Evolutionary conservation across 495 filamentous ascomycete species (phyloP), one percentile per base, ranked within the genome.

Genomic region (Beverwykella pulmonaria): DNA sequence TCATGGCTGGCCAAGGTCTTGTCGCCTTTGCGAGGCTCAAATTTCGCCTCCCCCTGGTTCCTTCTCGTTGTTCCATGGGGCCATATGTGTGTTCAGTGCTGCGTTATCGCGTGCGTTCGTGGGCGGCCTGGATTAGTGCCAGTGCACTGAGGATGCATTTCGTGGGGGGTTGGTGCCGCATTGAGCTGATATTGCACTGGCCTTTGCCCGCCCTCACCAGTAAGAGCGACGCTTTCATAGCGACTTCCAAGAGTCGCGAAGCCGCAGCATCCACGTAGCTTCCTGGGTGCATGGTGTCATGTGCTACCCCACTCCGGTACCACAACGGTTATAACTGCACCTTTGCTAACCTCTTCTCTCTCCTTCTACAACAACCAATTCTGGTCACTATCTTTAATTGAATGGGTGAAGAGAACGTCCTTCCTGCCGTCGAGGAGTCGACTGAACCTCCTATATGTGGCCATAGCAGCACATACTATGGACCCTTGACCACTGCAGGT

Each of bases 371-470:
- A 61, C 49, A 60, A 63, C 62, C 61, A 67, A 36, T 30, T 58
- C 32, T 30, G 47, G 54, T 55, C 50, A 55, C 26, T 59, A 65
- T 68, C 47, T 47, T 27, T 61, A 59, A 65, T 68, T 72, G 69
- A 72, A 72, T 72, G 69, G 69, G 69, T 69, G 61, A 68, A 72
- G 65, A 62, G 58, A 60, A 53, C 55, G 20, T 19, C 10, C 56
- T 63, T 19, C 65, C 61, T 53, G 57, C 60, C 39, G 69, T 69
- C 60, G 69, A 72, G 69, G 69, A 72, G 60, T 55, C 69, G 56
- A 61, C 65, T 53, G 69, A 72, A 65, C 69, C 65, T 69, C 69
- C 65, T 69, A 69, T 72, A 72, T 59, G 69, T 61, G 36, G 52
- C 46, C 53, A 54, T 23, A 61, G 30, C 30, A 32, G 47, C 59